Percentiles rank a stretch among this genome's conserved stretches.
Evolutionary conservation across 2,329 filamentous ascomycete species (phyloP).

Genomic region (Xylariaceae sp.): DNA sequence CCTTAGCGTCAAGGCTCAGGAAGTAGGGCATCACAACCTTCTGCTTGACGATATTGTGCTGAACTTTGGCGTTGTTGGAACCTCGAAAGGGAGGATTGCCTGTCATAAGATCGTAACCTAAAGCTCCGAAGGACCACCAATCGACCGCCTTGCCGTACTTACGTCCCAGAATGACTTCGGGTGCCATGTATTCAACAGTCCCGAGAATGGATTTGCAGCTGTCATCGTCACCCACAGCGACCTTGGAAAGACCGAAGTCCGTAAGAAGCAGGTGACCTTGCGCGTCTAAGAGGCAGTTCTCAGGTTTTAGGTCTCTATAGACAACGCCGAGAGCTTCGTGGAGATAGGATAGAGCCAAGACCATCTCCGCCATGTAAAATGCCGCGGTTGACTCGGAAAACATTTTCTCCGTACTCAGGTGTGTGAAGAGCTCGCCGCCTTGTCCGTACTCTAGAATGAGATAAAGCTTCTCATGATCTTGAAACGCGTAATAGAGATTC

Average conservation of each 20-base stretch:
- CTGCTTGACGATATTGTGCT: conserved; percentile 92
- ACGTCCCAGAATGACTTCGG: conserved; percentile 82
- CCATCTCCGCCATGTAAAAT: conserved; percentile 99
- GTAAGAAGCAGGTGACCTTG: conserved; percentile 92
- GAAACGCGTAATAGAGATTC: conserved; percentile 96
- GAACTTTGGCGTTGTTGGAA: conserved; percentile 88
- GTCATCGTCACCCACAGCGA: conserved; percentile 66
- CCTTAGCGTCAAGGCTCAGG: conserved; percentile 86
- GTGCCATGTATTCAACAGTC: conserved; percentile 98
- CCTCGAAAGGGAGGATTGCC: conserved; percentile 88
- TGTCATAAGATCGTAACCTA: conserved; percentile 89
- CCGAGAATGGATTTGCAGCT: conserved; percentile 87
- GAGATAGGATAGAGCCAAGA: conserved; percentile 87
- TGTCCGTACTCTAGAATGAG: conserved; percentile 96
- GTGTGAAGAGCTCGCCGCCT: conserved; percentile 95
- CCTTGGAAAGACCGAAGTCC: conserved; percentile 95
- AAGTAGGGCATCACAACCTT: conserved; percentile 89
- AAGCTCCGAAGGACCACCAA: conserved; percentile 96
- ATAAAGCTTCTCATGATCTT: conserved; percentile 96
- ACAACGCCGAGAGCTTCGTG: conserved; percentile 90
- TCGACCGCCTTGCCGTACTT: conserved; percentile 93
- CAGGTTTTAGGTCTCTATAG: conserved; percentile 94
- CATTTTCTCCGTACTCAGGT: conserved; percentile 90
- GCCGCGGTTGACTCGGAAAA: conserved; percentile 84
- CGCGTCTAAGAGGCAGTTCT: conserved; percentile 90